phyloP scores from a whole-genome alignment of 1,284 basidiomycete species.

The Puccinia coronata region DNA sequence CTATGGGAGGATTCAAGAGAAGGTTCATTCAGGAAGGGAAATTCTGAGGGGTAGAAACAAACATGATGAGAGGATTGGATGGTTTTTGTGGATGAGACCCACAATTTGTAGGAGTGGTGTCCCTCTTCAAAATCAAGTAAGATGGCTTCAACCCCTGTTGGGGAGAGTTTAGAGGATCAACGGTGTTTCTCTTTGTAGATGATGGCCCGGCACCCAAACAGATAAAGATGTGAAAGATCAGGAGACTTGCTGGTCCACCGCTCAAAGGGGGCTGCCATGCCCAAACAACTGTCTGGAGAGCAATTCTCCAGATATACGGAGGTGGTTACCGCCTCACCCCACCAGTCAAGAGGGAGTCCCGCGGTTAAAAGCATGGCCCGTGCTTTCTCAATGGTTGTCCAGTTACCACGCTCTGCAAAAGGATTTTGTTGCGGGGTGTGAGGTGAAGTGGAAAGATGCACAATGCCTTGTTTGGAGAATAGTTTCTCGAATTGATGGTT shows the following conservation, averaged over 20 bases:
- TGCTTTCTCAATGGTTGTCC: slow-evolving; percentile 1
- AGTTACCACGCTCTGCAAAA: not conserved
- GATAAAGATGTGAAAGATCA: not conserved
- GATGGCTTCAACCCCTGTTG: not conserved
- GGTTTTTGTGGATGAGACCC: not conserved
- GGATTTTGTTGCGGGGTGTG: slow-evolving; percentile 22
- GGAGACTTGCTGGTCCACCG: not conserved
- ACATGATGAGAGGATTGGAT: not conserved
- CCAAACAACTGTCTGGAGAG: not conserved
- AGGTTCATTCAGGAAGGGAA: too few species aligned
- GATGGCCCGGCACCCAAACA: not conserved
- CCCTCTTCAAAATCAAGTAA: not conserved
- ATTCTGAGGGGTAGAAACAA: too few species aligned
- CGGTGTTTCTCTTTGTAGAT: not conserved
- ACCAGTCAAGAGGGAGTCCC: not conserved
- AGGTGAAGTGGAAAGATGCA: not conserved
- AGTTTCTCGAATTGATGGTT: not conserved
- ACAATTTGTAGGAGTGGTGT: slow-evolving; percentile 4
- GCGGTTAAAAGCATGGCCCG: not conserved
- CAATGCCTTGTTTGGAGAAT: not conserved
- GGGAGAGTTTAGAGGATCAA: not conserved
- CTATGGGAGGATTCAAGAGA: not conserved
- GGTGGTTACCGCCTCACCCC: slow-evolving; percentile 1
- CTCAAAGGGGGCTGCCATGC: not conserved
- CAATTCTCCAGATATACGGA: slow-evolving; percentile 4